These are phyloP conservation scores for Candida nemodendra DNA, from an alignment of 805 yeast species.

Conservation along the genomic window DNA sequence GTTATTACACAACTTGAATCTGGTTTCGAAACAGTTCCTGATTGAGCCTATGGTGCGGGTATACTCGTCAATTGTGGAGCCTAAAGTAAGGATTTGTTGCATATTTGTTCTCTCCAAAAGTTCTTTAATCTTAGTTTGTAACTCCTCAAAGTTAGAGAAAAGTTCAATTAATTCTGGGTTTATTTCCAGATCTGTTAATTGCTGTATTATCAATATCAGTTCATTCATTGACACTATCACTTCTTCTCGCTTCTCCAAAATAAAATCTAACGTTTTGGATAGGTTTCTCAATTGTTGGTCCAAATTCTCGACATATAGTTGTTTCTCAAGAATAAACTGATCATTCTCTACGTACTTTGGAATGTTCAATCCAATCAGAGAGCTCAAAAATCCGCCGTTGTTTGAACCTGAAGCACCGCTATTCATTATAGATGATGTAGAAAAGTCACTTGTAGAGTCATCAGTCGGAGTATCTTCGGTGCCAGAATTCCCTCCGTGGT, in stretches of 20 bases:
- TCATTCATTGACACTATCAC: slow-evolving; percentile 69
- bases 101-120: slow-evolving; percentile 72
- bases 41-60: slow-evolving; percentile 73
- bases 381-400: slow-evolving; percentile 62
- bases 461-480: slow-evolving; percentile 30
- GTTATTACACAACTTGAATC: slow-evolving; percentile 55
- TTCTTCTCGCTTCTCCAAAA: slow-evolving; percentile 74
- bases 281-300: slow-evolving; percentile 72
- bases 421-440: slow-evolving; percentile 29
- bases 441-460: slow-evolving; percentile 19
- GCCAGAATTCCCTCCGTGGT: slow-evolving; percentile 32
- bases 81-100: slow-evolving; percentile 84
- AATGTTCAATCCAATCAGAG: slow-evolving; percentile 63
- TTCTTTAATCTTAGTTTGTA: slow-evolving; percentile 69
- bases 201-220: slow-evolving; percentile 48
- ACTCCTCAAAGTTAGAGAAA: slow-evolving; percentile 65
- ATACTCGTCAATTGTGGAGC: slow-evolving; percentile 86
- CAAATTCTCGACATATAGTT: slow-evolving; percentile 63
- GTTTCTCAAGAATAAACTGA: slow-evolving; percentile 69
- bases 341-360: slow-evolving; percentile 74
- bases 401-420: slow-evolving; percentile 19
- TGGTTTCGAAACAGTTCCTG: slow-evolving; percentile 67
- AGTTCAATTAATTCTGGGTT: slow-evolving; percentile 64
- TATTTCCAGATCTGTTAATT: slow-evolving; percentile 72
- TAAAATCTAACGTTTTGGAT: slow-evolving; percentile 67